Conservation (phyloP, 2,329 filamentous ascomycete genomes). For the Ophiosphaerella herpotricha region DNA sequence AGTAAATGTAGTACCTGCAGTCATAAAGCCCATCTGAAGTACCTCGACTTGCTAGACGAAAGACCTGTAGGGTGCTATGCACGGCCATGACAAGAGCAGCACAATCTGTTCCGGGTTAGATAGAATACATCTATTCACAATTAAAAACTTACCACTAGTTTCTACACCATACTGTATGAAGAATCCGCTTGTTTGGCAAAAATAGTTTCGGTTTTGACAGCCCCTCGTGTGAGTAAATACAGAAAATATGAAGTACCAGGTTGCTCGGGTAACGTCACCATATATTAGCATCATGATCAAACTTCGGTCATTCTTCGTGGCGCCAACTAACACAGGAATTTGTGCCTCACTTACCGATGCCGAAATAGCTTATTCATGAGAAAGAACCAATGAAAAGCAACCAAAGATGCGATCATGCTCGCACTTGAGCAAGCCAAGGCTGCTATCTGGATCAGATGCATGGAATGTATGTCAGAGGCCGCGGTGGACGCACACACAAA, state of each 20-base stretch:
- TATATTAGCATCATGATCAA: no score
- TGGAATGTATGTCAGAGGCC: slow-evolving; percentile 15
- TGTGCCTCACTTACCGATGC: slow-evolving; percentile 62
- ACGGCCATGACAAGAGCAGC: slow-evolving; percentile 74
- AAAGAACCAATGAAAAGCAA: slow-evolving; percentile 72
- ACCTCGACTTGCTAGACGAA: slow-evolving; percentile 55
- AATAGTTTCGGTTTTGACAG: slow-evolving; percentile 57
- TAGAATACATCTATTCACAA: background rate
- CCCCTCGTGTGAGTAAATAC: slow-evolving; percentile 60
- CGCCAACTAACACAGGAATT: background rate
- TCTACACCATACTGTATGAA: slow-evolving; percentile 69
- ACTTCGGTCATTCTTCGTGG: slow-evolving; percentile 46
- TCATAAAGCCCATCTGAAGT: slow-evolving; percentile 70
- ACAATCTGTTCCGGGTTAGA: slow-evolving; percentile 56
- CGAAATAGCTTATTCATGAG: slow-evolving; percentile 75
- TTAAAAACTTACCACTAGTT: slow-evolving; percentile 57
- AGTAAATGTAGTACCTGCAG: slow-evolving; percentile 65
- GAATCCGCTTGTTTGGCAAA: slow-evolving; percentile 73
- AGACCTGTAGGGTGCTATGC: slow-evolving; percentile 74
- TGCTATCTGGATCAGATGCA: slow-evolving; percentile 39
- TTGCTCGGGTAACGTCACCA: slow-evolving; percentile 71
- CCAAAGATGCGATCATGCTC: slow-evolving; percentile 61
- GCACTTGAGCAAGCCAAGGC: slow-evolving; percentile 47
- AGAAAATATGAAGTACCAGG: slow-evolving; percentile 72
- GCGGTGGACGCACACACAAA: slow-evolving; percentile 7